phyloP scores from a whole-genome alignment of 2,329 filamentous ascomycete species.

The Cercospora zeina region DNA sequence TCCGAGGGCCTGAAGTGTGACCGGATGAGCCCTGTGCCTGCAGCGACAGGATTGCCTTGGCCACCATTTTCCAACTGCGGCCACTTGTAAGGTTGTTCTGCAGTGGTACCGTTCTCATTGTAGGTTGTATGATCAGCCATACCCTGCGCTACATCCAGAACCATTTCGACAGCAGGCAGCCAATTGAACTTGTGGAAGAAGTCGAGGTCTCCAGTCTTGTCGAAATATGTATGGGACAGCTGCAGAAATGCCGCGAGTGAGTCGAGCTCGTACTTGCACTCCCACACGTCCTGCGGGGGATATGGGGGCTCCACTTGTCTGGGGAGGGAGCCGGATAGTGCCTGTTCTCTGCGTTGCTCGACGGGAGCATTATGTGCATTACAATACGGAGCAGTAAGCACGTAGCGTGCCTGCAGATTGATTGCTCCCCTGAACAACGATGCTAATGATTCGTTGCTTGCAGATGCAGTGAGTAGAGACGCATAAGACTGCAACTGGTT shows the following conservation, averaged over 20 bases:
- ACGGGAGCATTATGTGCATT: slow-evolving; percentile 53
- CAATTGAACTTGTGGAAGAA: slow-evolving; percentile 27
- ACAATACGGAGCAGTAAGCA: slow-evolving; percentile 58
- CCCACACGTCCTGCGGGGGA: slow-evolving; percentile 48
- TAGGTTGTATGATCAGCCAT: slow-evolving; percentile 25
- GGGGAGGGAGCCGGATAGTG: slow-evolving; percentile 42
- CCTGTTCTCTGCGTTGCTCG: slow-evolving; percentile 29
- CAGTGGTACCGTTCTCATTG: slow-evolving; percentile 21
- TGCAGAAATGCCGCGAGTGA: slow-evolving; percentile 53
- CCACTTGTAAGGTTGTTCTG: slow-evolving; percentile 17
- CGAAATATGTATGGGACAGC: slow-evolving; percentile 50
- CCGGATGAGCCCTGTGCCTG: slow-evolving; percentile 50
- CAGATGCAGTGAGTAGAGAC: slow-evolving; percentile 52
- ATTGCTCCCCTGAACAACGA: slow-evolving; percentile 68
- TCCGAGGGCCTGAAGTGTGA: slow-evolving; percentile 52
- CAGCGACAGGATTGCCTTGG: slow-evolving; percentile 50
- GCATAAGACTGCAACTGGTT: slow-evolving; percentile 71
- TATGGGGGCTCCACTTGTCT: slow-evolving; percentile 47
- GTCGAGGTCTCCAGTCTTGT: slow-evolving; percentile 41
- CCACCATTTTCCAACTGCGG: slow-evolving; percentile 39
- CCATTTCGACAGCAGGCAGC: slow-evolving; percentile 20
- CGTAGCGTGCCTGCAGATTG: slow-evolving; percentile 67
- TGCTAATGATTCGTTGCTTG: slow-evolving; percentile 56
- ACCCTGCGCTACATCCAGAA: slow-evolving; percentile 22
- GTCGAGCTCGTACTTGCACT: slow-evolving; percentile 56